Conservation (phyloP, 2,329 filamentous ascomycete species). For the Laburnicola sp. region DNA sequence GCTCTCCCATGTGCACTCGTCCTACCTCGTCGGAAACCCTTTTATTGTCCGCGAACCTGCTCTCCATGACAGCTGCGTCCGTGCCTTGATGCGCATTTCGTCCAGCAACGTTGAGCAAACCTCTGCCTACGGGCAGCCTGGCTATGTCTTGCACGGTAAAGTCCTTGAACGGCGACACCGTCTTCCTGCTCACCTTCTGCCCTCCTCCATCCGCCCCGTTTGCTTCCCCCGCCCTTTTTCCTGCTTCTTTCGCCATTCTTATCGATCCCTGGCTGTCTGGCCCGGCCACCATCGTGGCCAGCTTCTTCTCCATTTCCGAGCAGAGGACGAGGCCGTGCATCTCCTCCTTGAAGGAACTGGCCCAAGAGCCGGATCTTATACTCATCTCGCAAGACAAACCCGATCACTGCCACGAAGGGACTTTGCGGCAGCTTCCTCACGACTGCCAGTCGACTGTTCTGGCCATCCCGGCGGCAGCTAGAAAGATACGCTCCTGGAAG, state of each 20-base stretch:
- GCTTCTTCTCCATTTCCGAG: conserved; percentile 62
- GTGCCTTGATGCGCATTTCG: conserved; percentile 1
- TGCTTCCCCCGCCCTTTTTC: conserved; percentile 44
- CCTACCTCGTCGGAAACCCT: neutral
- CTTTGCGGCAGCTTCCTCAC: conserved; percentile 64
- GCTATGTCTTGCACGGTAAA: conserved; percentile 66
- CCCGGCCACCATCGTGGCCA: conserved; percentile 62
- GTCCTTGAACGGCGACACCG: conserved; percentile 66
- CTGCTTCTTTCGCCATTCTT: conserved; percentile 65
- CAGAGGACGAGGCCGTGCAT: conserved; percentile 62
- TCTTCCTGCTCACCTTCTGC: conserved; percentile 66
- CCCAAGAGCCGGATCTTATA: conserved; percentile 58
- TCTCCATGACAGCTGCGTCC: neutral
- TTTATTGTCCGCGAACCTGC: neutral
- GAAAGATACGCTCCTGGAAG: conserved; percentile 67
- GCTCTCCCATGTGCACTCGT: neutral
- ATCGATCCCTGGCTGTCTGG: conserved; percentile 73
- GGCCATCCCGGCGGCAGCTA: conserved; percentile 66
- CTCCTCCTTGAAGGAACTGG: conserved; percentile 58
- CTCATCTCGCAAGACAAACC: conserved; percentile 65
- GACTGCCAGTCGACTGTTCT: conserved; percentile 64
- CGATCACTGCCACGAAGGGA: conserved; percentile 72
- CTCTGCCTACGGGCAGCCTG: conserved; percentile 9
- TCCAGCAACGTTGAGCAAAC: neutral
- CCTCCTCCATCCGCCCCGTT: conserved; percentile 58